A percentile compares a stretch with the other conserved stretches of the same genome.
Evolutionary conservation across 2,329 filamentous ascomycete genomes (phyloP).

Genomic region (Triangularia setosa): DNA sequence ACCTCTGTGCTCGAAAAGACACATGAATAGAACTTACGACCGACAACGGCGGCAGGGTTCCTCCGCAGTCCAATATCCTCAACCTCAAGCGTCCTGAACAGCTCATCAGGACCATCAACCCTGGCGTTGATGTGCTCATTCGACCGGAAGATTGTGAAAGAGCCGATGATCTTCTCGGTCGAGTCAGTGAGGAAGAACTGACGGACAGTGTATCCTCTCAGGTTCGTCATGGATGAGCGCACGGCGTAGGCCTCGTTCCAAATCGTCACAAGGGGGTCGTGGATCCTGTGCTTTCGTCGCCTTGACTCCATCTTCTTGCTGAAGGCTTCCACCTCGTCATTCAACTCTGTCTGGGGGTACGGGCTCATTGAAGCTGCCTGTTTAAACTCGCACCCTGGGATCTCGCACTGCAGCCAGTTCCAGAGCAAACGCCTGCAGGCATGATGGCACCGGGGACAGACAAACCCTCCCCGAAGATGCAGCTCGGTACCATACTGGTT

Average conservation of each 20-base stretch:
- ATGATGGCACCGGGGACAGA: slow-evolving; percentile 60
- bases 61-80: slow-evolving; percentile 45
- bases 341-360: slow-evolving; percentile 15
- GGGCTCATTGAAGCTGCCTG: slow-evolving; percentile 39
- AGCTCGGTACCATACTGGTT: slow-evolving; percentile 43
- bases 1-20: not conserved
- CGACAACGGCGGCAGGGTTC: slow-evolving; percentile 33
- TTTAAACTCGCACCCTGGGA: slow-evolving; percentile 34
- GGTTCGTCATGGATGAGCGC: slow-evolving; percentile 4
- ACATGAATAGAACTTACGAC: slow-evolving; percentile 29
- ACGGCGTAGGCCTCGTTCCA: not conserved
- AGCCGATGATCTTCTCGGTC: slow-evolving; percentile 41
- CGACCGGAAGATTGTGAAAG: slow-evolving; percentile 54
- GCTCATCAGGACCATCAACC: slow-evolving; percentile 54
- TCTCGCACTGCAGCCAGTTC: slow-evolving; percentile 59
- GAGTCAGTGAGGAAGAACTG: slow-evolving; percentile 46
- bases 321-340: slow-evolving; percentile 22
- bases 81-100: slow-evolving; percentile 51
- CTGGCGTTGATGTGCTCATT: slow-evolving; percentile 49
- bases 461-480: slow-evolving; percentile 57
- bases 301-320: slow-evolving; percentile 11
- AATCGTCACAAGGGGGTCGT: not conserved
- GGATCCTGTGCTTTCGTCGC: slow-evolving; percentile 15
- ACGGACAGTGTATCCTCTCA: slow-evolving; percentile 28
- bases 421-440: slow-evolving; percentile 60